phyloP scores from a whole-genome alignment of 345 rosid species.

The Kernera saxatilis region DNA sequence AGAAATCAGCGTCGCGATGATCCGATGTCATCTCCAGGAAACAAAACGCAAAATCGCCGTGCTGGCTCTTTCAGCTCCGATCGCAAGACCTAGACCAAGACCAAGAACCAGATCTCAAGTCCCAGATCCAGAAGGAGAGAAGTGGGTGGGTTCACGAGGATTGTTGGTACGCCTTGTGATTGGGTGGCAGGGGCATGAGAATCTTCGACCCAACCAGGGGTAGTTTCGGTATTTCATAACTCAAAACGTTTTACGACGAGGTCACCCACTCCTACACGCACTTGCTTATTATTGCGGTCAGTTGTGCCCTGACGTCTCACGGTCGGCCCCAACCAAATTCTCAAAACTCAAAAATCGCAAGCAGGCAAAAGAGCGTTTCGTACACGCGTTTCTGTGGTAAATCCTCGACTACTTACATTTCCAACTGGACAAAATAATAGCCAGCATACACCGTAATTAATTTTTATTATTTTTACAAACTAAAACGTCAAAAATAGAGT shows the following conservation, averaged over 20 bases:
- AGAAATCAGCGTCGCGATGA: conserved; percentile 53
- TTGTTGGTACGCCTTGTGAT: background rate
- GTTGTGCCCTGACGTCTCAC: background rate
- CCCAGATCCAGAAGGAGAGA: conserved; percentile 11
- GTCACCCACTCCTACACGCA: conserved; percentile 20
- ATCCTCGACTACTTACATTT: background rate
- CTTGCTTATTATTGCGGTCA: conserved; percentile 3
- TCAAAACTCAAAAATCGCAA: too few species aligned
- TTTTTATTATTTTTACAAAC: background rate
- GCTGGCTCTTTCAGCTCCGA: background rate
- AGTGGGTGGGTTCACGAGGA: conserved; percentile 28
- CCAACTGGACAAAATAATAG: background rate
- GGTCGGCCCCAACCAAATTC: background rate
- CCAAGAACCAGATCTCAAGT: background rate
- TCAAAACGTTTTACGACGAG: background rate
- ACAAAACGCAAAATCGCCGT: background rate
- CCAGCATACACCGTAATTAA: background rate
- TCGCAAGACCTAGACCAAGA: background rate
- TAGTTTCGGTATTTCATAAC: conserved; percentile 2
- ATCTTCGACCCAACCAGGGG: conserved; percentile 22
- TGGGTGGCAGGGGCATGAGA: conserved; percentile 16
- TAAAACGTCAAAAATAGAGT: too few species aligned
- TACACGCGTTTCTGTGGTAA: background rate
- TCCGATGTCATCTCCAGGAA: conserved; percentile 46
- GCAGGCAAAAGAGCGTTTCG: background rate